Conservation (phyloP, 1,284 basidiomycete genomes). For the Leccinum proliferum region DNA sequence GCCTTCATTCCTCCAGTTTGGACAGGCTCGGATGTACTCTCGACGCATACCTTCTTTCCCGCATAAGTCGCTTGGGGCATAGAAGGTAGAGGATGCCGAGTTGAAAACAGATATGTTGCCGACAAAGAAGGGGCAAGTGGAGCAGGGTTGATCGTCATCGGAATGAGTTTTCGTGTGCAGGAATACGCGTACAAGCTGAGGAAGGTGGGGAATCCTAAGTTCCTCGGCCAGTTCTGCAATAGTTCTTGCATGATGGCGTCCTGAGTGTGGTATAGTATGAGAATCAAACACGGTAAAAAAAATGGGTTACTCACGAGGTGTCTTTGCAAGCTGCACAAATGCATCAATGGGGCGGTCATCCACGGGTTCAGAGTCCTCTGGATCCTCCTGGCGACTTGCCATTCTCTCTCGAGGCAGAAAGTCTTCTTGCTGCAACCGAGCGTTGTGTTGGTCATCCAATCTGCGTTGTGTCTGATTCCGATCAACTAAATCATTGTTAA, state of each 20-base stretch:
- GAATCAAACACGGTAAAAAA: not conserved
- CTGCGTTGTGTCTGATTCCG: not conserved
- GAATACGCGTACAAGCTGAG: conserved; percentile 10
- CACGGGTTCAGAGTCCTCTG: not conserved
- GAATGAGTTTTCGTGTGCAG: conserved; percentile 15
- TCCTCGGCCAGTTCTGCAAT: not conserved
- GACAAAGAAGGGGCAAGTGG: not conserved
- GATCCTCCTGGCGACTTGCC: not conserved
- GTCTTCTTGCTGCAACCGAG: not conserved
- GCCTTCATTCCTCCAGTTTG: conserved; percentile 3
- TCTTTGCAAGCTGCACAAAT: not conserved
- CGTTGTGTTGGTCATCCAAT: not conserved
- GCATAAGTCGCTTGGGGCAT: conserved; percentile 9
- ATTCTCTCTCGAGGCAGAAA: not conserved
- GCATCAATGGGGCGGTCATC: not conserved
- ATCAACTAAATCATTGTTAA: not conserved
- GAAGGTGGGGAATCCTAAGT: not conserved
- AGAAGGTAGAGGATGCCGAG: conserved; percentile 1
- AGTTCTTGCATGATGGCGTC: not conserved
- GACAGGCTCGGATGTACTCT: conserved; percentile 4
- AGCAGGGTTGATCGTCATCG: not conserved
- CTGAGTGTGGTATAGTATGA: not conserved
- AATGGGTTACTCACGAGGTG: not conserved
- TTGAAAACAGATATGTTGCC: conserved; percentile 6
- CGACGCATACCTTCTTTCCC: conserved; percentile 5